Evolutionary conservation across 1,139 yeast species (phyloP).

Genomic region (Insectozyma bohioensis): DNA sequence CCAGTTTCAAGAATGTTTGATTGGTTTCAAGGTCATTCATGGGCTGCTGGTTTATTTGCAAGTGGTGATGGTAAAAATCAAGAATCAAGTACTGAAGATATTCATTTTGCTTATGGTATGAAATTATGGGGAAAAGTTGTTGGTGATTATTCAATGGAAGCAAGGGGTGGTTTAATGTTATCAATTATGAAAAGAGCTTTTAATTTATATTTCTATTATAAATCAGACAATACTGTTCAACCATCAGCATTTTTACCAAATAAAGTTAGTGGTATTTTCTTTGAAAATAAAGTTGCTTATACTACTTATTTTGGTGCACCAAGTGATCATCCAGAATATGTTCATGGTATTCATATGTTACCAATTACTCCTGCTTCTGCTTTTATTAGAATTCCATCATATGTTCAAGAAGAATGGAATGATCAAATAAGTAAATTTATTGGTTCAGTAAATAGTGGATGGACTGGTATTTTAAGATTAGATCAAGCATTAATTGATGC

Average conservation of each 20-base stretch:
- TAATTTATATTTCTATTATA: slow-evolving; percentile 60
- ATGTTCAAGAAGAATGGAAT: slow-evolving; percentile 82
- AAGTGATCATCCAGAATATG: slow-evolving; percentile 62
- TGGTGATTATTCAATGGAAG: slow-evolving; percentile 72
- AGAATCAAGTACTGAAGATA: slow-evolving; percentile 80
- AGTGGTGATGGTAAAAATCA: slow-evolving; percentile 77
- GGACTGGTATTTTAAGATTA: slow-evolving; percentile 82
- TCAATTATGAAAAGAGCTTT: slow-evolving; percentile 62
- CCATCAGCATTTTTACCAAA: slow-evolving; percentile 59
- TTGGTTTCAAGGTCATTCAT: slow-evolving; percentile 81
- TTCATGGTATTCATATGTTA: slow-evolving; percentile 94
- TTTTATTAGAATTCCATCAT: slow-evolving; percentile 64
- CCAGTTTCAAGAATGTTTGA: slow-evolving; percentile 79
- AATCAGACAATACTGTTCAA: slow-evolving; percentile 56
- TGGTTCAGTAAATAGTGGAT: slow-evolving; percentile 64
- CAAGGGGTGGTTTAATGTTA: slow-evolving; percentile 76
- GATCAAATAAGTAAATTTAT: slow-evolving; percentile 51
- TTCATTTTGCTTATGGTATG: slow-evolving; percentile 79
- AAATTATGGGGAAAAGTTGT: slow-evolving; percentile 75
- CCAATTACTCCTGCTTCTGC: slow-evolving; percentile 84
- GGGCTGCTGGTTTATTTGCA: slow-evolving; percentile 76
- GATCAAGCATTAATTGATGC: slow-evolving; percentile 82
- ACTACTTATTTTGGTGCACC: slow-evolving; percentile 56
- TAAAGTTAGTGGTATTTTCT: slow-evolving; percentile 73
- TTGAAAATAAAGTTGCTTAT: slow-evolving; percentile 88